These are phyloP conservation scores for Pichia heedii DNA, from an alignment of 805 yeast genomes.

Conservation along the genomic window DNA sequence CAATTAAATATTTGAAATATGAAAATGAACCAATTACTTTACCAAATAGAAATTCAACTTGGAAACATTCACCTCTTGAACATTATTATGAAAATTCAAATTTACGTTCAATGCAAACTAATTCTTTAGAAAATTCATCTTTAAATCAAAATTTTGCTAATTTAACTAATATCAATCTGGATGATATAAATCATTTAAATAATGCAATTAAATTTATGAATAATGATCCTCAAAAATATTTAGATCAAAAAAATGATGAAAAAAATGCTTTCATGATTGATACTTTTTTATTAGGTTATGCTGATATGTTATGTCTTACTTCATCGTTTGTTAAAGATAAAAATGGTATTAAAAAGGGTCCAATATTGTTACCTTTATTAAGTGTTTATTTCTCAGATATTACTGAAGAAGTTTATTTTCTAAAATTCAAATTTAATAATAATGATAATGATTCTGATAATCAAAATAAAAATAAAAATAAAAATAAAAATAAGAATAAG, in stretches of 20 bases:
- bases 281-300: constrained; percentile 56
- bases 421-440: background rate
- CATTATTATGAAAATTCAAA: constrained; percentile 1
- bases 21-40: constrained; percentile 6
- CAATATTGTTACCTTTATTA: constrained; percentile 65
- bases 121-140: background rate
- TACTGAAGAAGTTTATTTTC: constrained; percentile 27
- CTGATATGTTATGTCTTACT: constrained; percentile 67
- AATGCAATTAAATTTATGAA: background rate
- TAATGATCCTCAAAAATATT: constrained; percentile 10
- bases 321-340: constrained; percentile 72
- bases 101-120: background rate
- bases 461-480: background rate
- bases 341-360: constrained; percentile 68
- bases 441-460: background rate
- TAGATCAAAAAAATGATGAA: constrained; percentile 18
- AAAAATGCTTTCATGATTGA: constrained; percentile 31
- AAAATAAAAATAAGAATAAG: background rate
- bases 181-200: background rate
- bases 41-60: constrained; percentile 6
- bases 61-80: constrained; percentile 6
- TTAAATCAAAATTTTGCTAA: background rate
- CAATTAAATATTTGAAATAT: background rate
- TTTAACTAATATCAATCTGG: background rate
- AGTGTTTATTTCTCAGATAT: constrained; percentile 53